Evolutionary conservation across 495 filamentous ascomycete species (phyloP), one percentile per base, ranked within the genome.

Genomic region (Xylaria nigripes): DNA sequence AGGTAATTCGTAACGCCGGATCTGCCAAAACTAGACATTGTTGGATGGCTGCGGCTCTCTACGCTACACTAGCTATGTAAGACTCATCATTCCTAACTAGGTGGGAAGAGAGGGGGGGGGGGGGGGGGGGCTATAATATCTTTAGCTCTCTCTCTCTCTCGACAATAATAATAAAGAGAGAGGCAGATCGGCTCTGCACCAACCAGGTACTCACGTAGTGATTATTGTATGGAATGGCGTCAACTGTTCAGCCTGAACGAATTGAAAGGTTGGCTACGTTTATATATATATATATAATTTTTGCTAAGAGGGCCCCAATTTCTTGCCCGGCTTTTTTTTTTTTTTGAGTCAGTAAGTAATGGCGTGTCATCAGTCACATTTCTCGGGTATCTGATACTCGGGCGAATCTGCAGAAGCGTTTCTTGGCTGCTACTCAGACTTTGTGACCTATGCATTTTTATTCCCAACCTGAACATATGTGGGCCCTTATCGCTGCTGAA

Each of bases 311-410:
- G 29, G 41, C 41, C 29, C 51, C 22, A 27, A 47, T 27, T 29
- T 54, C 51, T 27, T 48, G 36, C 51, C 51, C 29, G 18, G n/a
- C n/a, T n/a, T 36, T 54, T 34, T 21, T 6, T 34, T 23, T 24
- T 54, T 27, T 18, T 13, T 40, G 12, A 34, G 21, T 38, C 22
- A 16, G 5, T 21, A 24, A 27, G 22, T 18, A 9, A 22, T 48
- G 45, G 34, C 44, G 51, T 45, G 51, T 48, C 51, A 54, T 54
- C 51, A 29, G 51, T 16, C 51, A 45, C 34, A 54, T 30, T n/a
- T 24, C 51, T 42, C 45, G 51, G 51, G 45, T 48, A 48, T 43
- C 51, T 40, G 51, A 34, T 54, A 22, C 44, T 54, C 40, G 32
- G 44, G 27, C 45, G 44, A 40, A 30, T 54, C 45, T 48, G 34